Evolutionary conservation across 352 stramenopile genomes (phyloP), one percentile per base, ranked within the genome.

Genomic region (Hyaloperonospora brassicae): DNA sequence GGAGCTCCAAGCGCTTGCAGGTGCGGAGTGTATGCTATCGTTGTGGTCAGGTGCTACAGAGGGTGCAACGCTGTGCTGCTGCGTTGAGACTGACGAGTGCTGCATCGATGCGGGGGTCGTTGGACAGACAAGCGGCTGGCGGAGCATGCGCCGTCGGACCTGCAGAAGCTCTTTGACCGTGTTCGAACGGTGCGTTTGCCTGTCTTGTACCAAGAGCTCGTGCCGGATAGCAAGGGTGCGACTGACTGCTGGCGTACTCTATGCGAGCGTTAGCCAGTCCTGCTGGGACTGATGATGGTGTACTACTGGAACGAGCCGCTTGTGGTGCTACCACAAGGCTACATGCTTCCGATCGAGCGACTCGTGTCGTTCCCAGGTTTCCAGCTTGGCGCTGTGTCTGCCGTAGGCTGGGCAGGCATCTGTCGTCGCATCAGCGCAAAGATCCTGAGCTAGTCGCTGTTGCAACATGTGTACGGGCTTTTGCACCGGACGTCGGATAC

Each of bases 241-340:
- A 41, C 13, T 55, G 11, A 44, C n/a, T 10, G 25, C 5, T 14
- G 12, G 8, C 31, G 34, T 21, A 9, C 24, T 17, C 17, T 47
- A 21, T 61, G 22, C 38, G 22, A 41, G 45, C 4, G 23, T 53
- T 39, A 93, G 80, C 82, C 82, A 10, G 61, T 68, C 22, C 21
- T 85, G 6, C 79, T 93, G 65, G 72, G 50, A 1, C 30, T 78
- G 1, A 47, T 84, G 0, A 70, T 74, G 45, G 41, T 84, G 11
- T 79, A 77, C 51, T 93, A 90, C 68, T 93, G 83, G 83, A 79
- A 79, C 61, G 64, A 85, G 45, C 83, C 83, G 8, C 68, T 93
- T 6, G 76, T 74, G 3, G 64, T 81, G 30, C 61, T 93, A n/a
- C 77, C 75, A 3, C 76, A 87, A 46, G 79, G 83, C 17, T 80